These are phyloP conservation scores for Populus euphratica DNA, from an alignment of 345 rosid species.

Conservation along the genomic window DNA sequence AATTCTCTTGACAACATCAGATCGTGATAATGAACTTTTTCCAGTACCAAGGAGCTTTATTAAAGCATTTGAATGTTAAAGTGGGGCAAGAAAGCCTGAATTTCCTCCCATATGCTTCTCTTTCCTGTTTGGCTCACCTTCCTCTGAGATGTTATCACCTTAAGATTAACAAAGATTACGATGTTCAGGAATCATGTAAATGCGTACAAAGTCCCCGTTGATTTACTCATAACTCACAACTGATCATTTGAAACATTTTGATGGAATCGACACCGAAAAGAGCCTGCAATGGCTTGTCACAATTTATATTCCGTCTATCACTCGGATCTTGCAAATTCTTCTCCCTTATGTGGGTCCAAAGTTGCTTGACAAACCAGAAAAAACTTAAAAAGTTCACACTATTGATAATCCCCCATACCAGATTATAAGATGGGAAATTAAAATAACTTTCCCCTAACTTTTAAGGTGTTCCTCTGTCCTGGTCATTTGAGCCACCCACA, in stretches of 20 bases:
- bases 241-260: slow-evolving; percentile 52
- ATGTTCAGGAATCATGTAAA: not conserved
- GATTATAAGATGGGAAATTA: slow-evolving; percentile 1
- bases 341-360: slow-evolving; percentile 56
- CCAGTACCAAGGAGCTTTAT: slow-evolving; percentile 20
- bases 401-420: slow-evolving; percentile 2
- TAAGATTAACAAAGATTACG: not conserved
- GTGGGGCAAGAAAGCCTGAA: slow-evolving; percentile 23
- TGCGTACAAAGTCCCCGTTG: not conserved
- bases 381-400: slow-evolving; percentile 5
- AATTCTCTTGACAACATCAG: slow-evolving; percentile 20
- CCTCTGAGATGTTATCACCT: not conserved
- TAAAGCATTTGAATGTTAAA: slow-evolving; percentile 20
- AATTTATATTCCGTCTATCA: slow-evolving; percentile 46
- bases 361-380: slow-evolving; percentile 51
- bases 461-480: slow-evolving; percentile 36
- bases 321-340: slow-evolving; percentile 60
- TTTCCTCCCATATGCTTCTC: slow-evolving; percentile 17
- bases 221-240: slow-evolving; percentile 16
- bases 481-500: slow-evolving; percentile 33
- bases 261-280: slow-evolving; percentile 48
- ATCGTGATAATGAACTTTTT: slow-evolving; percentile 18
- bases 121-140: slow-evolving; percentile 13
- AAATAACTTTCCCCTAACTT: not conserved
- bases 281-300: slow-evolving; percentile 47